Conservation (phyloP, 805 yeast genomes). For the Myxozyma nipponensis region DNA sequence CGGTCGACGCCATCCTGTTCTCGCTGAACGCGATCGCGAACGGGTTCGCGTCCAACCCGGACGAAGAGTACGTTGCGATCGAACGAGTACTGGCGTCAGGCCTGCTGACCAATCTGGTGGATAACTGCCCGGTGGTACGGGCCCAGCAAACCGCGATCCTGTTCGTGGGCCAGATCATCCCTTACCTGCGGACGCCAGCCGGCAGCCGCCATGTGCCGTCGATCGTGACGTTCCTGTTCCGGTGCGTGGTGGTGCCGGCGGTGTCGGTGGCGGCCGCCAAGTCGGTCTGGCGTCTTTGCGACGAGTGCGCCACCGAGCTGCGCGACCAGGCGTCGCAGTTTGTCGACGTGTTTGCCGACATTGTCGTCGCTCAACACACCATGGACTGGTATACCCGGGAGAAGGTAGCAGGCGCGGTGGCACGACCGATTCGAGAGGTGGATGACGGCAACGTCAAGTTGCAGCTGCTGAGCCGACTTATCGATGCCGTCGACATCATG, state of each 20-base stretch:
- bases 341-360: slow-evolving; percentile 12
- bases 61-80: slow-evolving; percentile 34
- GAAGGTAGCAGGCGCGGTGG: slow-evolving; percentile 27
- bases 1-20: slow-evolving; percentile 60
- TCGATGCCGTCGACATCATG: slow-evolving; percentile 5
- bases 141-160: slow-evolving; percentile 51
- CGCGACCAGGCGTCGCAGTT: slow-evolving; percentile 13
- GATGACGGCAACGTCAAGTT: slow-evolving; percentile 2
- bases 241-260: slow-evolving; percentile 35
- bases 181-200: slow-evolving; percentile 47
- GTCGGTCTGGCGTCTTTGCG: slow-evolving; percentile 51
- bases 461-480: slow-evolving; percentile 10
- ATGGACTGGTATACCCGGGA: slow-evolving; percentile 34
- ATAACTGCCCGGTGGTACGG: slow-evolving; percentile 21
- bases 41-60: slow-evolving; percentile 42
- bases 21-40: slow-evolving; percentile 55
- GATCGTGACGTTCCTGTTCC: slow-evolving; percentile 56
- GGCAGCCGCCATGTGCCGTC: slow-evolving; percentile 48
- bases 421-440: slow-evolving; percentile 19
- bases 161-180: slow-evolving; percentile 47
- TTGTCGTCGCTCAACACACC: slow-evolving; percentile 31
- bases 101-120: slow-evolving; percentile 33
- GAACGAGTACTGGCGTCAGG: slow-evolving; percentile 32
- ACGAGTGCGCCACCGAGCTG: slow-evolving; percentile 24
- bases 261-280: slow-evolving; percentile 46